Evolutionary conservation across 2,329 filamentous ascomycete genomes (phyloP).

Genomic region (Ceratocystis ficicola): DNA sequence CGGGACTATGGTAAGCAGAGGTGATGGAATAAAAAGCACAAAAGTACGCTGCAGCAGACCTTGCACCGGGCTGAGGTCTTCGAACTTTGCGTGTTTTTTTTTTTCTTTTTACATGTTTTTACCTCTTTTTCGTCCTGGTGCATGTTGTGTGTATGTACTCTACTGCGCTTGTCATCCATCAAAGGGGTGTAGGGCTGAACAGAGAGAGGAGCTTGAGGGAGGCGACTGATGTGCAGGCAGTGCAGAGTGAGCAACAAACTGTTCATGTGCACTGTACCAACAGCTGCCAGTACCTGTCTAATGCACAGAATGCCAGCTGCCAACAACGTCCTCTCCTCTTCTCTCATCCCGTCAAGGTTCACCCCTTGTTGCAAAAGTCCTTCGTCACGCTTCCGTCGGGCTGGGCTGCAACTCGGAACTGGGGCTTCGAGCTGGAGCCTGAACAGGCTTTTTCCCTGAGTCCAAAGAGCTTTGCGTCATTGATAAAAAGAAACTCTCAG

Average conservation of each 20-base stretch:
- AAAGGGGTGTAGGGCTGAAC: not conserved
- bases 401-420: too few species aligned
- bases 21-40: too few species aligned
- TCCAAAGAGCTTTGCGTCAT: not conserved
- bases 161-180: too few species aligned
- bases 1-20: too few species aligned
- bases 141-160: too few species aligned
- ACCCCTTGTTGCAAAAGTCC: too few species aligned
- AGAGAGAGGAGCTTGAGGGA: not conserved
- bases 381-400: too few species aligned
- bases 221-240: not conserved
- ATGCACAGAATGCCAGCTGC: not conserved
- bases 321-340: not conserved
- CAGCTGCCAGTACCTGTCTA: not conserved
- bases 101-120: too few species aligned
- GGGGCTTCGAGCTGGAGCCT: not conserved
- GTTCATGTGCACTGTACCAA: not conserved
- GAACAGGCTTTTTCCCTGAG: not conserved
- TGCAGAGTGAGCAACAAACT: accelerated
- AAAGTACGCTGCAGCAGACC: not conserved
- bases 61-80: too few species aligned
- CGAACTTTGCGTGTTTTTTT: too few species aligned
- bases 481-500: too few species aligned
- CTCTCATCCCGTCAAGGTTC: not conserved
- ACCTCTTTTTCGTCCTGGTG: too few species aligned